A percentile compares a stretch with the other conserved stretches of the same genome.
These are phyloP conservation scores for Bremia lactucae DNA, from an alignment of 352 stramenopile genomes.

Conservation along the genomic window DNA sequence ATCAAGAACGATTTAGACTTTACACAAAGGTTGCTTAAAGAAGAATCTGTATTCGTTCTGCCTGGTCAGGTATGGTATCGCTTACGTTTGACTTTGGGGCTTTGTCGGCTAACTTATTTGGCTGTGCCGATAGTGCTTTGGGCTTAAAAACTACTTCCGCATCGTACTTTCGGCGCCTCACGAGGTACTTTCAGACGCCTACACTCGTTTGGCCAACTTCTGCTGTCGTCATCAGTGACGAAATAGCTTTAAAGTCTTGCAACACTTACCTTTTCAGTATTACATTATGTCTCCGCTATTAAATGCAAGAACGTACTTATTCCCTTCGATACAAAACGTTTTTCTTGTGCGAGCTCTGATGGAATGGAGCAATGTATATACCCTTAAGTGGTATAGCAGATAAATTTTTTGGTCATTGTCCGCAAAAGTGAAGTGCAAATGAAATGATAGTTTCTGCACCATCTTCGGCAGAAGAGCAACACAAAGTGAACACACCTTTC, in stretches of 20 bases:
- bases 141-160: constrained; percentile 62
- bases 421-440: too few species aligned
- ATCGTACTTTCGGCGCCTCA: constrained; percentile 64
- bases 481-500: too few species aligned
- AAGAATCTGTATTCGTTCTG: constrained; percentile 94
- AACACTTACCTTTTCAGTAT: too few species aligned
- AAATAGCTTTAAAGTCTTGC: neutral
- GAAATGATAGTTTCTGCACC: too few species aligned
- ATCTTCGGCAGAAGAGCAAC: too few species aligned
- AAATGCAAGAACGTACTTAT: too few species aligned
- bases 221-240: constrained; percentile 34
- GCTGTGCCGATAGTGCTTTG: constrained; percentile 28
- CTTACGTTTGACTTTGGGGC: neutral
- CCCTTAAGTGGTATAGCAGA: too few species aligned
- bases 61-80: constrained; percentile 57
- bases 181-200: constrained; percentile 54
- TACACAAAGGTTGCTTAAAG: constrained; percentile 87
- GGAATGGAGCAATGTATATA: too few species aligned
- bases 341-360: too few species aligned
- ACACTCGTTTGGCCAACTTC: constrained; percentile 46
- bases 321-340: too few species aligned
- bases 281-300: too few species aligned
- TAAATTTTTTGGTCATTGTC: too few species aligned
- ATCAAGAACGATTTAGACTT: constrained; percentile 91
- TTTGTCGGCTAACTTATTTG: constrained; percentile 3